Base-by-base conservation (phyloP, 177 flowering plant species). In the Tripterygium wilfordii region DNA sequence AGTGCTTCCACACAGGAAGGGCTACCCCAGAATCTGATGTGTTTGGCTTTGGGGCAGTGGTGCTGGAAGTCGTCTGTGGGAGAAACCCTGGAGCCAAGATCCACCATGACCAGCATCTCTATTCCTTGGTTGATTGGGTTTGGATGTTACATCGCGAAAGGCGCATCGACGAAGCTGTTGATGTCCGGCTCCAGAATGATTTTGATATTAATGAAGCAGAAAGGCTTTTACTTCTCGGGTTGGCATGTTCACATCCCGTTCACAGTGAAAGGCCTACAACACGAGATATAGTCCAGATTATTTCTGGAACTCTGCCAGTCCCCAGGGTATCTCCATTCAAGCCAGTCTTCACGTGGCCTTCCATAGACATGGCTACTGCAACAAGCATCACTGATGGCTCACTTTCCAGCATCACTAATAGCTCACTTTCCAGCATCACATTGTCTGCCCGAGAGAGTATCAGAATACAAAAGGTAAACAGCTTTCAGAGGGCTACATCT, bases 61-160 rank as follows among this genome's bases (percentile, higher is more conserved):
- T 72, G 30, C 56, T 72, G 8, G 78, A 72, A 27, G 64, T 66
- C 3, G 59, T 60, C 0, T 69, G 69, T 30, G 78, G 74, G 0
- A 35, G 40, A 31, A 32, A 40, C 10, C 78, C 78, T 2, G 58
- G 59, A 13, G 29, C 14, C 5, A 19, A 30, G 19, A 48, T 48
- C 7, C 5, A 27, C 4, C 30, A 36, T 15, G 14, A 43, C 1
- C 52, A 56, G 12, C 20, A 51, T 24, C 15, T 10, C 0, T 45
- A 35, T 35, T 9, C 35, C 10, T 42, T 72, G 44, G 57, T 72
- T 10, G 69, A 72, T 44, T 69, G 71, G 71, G 71, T 72, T 4
- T 69, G 69, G 71, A 21, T 15, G 51, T 18, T 66, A 4, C 56
- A 66, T n/a, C 56, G 65, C 1, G 64, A 66, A 21, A 71, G 69